Percentiles rank a stretch among this genome's conserved stretches.
Evolutionary conservation across 2,329 filamentous ascomycete genomes (phyloP).

Genomic region (Ceratocystis destructans): DNA sequence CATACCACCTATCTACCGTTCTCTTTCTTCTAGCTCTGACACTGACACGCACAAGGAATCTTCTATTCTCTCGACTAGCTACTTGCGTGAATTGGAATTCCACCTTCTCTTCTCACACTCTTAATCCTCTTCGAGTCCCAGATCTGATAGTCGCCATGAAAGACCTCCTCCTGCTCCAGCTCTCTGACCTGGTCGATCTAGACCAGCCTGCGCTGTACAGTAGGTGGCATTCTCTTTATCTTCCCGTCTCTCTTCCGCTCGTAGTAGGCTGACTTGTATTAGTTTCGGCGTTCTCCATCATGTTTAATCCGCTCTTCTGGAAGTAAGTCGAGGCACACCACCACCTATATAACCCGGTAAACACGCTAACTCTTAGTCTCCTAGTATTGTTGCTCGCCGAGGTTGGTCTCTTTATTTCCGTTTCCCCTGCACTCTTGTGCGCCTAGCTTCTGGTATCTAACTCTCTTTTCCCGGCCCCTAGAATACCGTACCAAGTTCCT

Average conservation of each 20-base stretch:
- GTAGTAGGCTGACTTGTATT: constrained; percentile 17
- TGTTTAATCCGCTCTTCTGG: constrained; percentile 98
- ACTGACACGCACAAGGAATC: no score
- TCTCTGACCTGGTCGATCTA: constrained; percentile 40
- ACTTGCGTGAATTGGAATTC: no score
- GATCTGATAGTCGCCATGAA: not conserved
- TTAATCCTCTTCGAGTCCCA: not conserved
- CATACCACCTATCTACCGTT: not conserved
- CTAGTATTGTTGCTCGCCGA: constrained; percentile 68
- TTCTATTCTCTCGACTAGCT: no score
- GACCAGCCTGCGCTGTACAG: constrained; percentile 51
- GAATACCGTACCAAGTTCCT: constrained; percentile 87
- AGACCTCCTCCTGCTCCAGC: not conserved
- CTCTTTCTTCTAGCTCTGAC: constrained; percentile 18
- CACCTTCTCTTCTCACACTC: not conserved
- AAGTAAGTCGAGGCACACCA: constrained; percentile 53
- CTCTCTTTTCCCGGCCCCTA: constrained; percentile 27
- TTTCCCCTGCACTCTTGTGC: constrained; percentile 10
- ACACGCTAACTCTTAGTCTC: constrained; percentile 1
- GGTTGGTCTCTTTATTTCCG: constrained; percentile 36
- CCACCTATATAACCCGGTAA: constrained; percentile 25
- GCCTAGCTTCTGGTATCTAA: constrained; percentile 1
- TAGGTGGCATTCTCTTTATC: constrained; percentile 30
- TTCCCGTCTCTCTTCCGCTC: constrained; percentile 19
- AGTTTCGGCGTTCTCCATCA: constrained; percentile 73